phyloP scores from a whole-genome alignment of 148 eudicot species.

The Tetragonia tetragonoides region DNA sequence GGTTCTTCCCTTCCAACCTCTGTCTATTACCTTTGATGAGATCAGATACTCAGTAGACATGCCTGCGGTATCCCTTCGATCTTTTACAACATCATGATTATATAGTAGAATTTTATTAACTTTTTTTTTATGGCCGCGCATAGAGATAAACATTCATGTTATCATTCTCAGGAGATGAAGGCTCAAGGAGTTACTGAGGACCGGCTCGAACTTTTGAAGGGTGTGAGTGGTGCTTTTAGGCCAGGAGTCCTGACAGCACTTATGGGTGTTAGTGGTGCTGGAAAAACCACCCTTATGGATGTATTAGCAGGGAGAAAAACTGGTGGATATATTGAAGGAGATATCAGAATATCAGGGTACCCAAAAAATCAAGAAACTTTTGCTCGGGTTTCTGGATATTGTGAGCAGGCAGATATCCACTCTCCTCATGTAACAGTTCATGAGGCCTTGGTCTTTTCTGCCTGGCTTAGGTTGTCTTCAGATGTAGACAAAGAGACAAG shows the following conservation, averaged over 20 bases:
- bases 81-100: not conserved
- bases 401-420: slow-evolving; percentile 57
- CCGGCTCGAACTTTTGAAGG: slow-evolving; percentile 48
- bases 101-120: too few species aligned
- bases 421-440: slow-evolving; percentile 48
- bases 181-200: slow-evolving; percentile 51
- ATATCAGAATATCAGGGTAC: slow-evolving; percentile 57
- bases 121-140: too few species aligned
- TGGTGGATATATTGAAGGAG: slow-evolving; percentile 64
- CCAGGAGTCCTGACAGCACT: slow-evolving; percentile 56
- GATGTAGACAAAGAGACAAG: slow-evolving; percentile 35
- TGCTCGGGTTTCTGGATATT: slow-evolving; percentile 59
- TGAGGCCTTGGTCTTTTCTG: slow-evolving; percentile 41
- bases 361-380: slow-evolving; percentile 69
- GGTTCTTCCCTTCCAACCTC: slow-evolving; percentile 69
- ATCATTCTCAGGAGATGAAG: slow-evolving; percentile 49
- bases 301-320: slow-evolving; percentile 80
- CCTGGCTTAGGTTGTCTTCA: slow-evolving; percentile 45
- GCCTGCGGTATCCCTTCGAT: slow-evolving; percentile 48
- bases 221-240: slow-evolving; percentile 66
- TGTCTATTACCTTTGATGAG: slow-evolving; percentile 62
- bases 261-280: slow-evolving; percentile 63
- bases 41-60: slow-evolving; percentile 69
- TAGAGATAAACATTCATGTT: too few species aligned
- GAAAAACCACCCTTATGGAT: slow-evolving; percentile 84